These are phyloP conservation scores for Emydomyces testavorans DNA, from an alignment of 2,329 filamentous ascomycete genomes.

Conservation along the genomic window DNA sequence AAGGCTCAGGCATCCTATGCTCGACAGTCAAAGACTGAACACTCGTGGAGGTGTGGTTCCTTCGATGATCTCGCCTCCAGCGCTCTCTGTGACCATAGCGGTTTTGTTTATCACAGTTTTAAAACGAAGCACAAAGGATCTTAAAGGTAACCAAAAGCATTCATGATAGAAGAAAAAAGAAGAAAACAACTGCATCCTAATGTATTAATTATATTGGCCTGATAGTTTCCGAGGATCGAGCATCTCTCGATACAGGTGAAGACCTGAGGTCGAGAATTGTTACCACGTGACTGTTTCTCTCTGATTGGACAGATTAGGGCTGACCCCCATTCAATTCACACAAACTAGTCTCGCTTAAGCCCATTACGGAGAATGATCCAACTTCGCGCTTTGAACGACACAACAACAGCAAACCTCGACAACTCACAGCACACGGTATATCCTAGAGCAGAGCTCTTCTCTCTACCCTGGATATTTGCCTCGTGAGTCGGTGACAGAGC, in stretches of 20 bases:
- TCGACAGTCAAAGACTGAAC: too few relatives aligned
- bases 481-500: conserved; percentile 35
- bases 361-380: conserved; percentile 25
- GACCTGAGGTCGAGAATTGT: neutral
- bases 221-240: neutral
- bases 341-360: conserved; percentile 35
- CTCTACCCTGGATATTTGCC: conserved; percentile 32
- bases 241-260: neutral
- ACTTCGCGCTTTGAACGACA: conserved; percentile 35
- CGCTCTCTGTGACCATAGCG: too few relatives aligned
- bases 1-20: too few relatives aligned
- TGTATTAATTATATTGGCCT: too few relatives aligned
- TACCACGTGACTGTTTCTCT: conserved; percentile 21
- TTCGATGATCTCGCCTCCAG: too few relatives aligned
- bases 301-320: conserved; percentile 31
- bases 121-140: too few relatives aligned
- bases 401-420: conserved; percentile 39
- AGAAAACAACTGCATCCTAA: too few relatives aligned
- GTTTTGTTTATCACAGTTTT: too few relatives aligned
- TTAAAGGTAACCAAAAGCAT: too few relatives aligned
- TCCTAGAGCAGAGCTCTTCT: conserved; percentile 33
- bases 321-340: conserved; percentile 29
- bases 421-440: conserved; percentile 35
- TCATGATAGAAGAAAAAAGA: too few relatives aligned
- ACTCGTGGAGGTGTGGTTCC: too few relatives aligned